Evolutionary conservation across 1,284 basidiomycete species (phyloP).

Genomic region (Ustilago crameri): DNA sequence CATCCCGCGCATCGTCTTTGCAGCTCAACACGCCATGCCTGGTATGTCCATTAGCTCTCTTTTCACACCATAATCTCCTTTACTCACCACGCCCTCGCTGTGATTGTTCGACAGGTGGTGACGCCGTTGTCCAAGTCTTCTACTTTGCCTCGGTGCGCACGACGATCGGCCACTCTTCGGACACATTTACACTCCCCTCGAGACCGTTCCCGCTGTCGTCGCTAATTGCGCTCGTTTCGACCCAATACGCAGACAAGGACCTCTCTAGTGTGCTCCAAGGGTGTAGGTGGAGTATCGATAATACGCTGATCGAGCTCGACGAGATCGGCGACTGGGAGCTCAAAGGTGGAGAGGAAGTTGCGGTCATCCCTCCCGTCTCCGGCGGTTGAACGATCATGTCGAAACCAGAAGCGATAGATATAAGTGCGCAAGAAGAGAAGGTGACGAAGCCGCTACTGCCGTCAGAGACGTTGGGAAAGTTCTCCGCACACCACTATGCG

Average conservation of each 20-base stretch:
- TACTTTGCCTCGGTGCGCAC: constrained; percentile 49
- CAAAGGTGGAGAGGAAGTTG: constrained; percentile 80
- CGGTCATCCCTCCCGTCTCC: constrained; percentile 82
- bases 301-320: constrained; percentile 75
- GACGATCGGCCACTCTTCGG: constrained; percentile 24
- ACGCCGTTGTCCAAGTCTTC: constrained; percentile 12
- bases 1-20: no score
- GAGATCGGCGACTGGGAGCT: constrained; percentile 71
- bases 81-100: background rate
- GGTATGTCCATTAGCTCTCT: constrained; percentile 8
- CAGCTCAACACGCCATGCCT: constrained; percentile 17
- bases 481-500: constrained; percentile 70
- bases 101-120: background rate
- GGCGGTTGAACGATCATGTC: constrained; percentile 69
- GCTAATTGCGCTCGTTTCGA: constrained; percentile 71
- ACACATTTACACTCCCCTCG: constrained; percentile 19
- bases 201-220: constrained; percentile 72
- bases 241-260: constrained; percentile 50
- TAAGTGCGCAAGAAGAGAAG: constrained; percentile 9
- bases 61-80: no score
- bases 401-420: no score
- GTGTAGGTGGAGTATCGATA: constrained; percentile 77
- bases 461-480: constrained; percentile 1
- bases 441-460: constrained; percentile 14
- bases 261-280: constrained; percentile 3